Percentiles rank a stretch among this genome's conserved stretches.
Evolutionary conservation across 2,329 filamentous ascomycete species (phyloP).

Genomic region (Magnaporthiopsis incrustans): DNA sequence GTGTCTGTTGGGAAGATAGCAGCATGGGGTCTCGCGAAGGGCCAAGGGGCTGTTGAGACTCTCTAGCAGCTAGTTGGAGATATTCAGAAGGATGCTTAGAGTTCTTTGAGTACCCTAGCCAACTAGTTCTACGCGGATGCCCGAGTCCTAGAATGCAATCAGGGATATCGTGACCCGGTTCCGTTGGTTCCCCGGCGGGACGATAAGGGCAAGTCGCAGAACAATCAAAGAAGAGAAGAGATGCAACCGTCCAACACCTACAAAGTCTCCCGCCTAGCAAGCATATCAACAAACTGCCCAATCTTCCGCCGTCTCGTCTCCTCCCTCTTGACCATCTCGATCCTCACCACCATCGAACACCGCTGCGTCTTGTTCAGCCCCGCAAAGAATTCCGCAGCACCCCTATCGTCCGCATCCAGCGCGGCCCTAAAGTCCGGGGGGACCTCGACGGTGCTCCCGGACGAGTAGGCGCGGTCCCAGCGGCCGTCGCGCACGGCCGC

Average conservation of each 20-base stretch:
- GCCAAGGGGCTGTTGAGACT: background rate
- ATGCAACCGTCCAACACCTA: background rate
- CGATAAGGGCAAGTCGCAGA: background rate
- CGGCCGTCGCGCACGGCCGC: slow-evolving; percentile 47
- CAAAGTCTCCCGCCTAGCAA: slow-evolving; percentile 25
- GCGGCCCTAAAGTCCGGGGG: slow-evolving; percentile 40
- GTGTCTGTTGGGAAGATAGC: slow-evolving; percentile 33
- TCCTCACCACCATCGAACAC: slow-evolving; percentile 36
- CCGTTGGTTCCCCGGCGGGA: no score
- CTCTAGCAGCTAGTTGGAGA: background rate
- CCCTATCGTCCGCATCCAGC: slow-evolving; percentile 24
- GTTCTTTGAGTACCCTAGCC: no score
- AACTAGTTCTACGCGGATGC: no score
- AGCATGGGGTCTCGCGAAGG: slow-evolving; percentile 29
- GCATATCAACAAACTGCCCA: slow-evolving; percentile 29
- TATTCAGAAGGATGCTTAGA: no score
- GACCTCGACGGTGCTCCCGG: slow-evolving; percentile 29
- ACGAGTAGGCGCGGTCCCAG: slow-evolving; percentile 50
- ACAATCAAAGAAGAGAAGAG: no score
- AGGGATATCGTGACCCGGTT: no score
- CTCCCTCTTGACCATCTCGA: slow-evolving; percentile 32
- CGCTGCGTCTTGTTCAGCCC: slow-evolving; percentile 34
- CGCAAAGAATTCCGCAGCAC: slow-evolving; percentile 31
- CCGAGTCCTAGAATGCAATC: no score
- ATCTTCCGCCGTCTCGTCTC: slow-evolving; percentile 31